Percentiles rank a stretch among this genome's conserved stretches.
phyloP scores from a whole-genome alignment of 148 eudicot genomes.

The Rheum nobile region DNA sequence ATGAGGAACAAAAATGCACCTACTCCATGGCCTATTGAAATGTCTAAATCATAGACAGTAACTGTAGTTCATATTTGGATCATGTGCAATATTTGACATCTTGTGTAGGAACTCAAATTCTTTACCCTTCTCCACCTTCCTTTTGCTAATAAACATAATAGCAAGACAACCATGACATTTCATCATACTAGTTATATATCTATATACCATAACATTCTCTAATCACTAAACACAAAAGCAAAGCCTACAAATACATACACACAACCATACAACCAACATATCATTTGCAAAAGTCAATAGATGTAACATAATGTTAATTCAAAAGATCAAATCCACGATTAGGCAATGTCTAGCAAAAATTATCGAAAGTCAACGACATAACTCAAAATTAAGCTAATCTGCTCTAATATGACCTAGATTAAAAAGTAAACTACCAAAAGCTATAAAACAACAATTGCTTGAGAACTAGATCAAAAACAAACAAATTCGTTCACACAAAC shows the following conservation, averaged over 20 bases:
- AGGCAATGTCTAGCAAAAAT: not conserved
- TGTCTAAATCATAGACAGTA: constrained; percentile 71
- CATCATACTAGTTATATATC: not conserved
- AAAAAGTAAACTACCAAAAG: not conserved
- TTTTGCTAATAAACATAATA: not conserved
- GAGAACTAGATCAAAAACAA: not conserved
- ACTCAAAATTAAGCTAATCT: not conserved
- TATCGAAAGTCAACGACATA: not conserved
- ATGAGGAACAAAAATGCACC: constrained; percentile 75
- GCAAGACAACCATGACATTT: not conserved
- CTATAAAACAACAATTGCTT: not conserved
- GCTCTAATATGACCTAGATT: not conserved
- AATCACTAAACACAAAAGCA: no score
- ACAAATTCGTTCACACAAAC: not conserved
- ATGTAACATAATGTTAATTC: not conserved
- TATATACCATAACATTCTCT: not conserved
- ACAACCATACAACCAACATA: not conserved
- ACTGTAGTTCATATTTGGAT: constrained; percentile 31
- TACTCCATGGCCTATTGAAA: constrained; percentile 72
- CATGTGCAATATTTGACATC: constrained; percentile 17
- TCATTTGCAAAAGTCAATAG: not conserved
- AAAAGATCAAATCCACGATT: not conserved
- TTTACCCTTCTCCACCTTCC: not conserved
- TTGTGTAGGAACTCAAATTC: no score
- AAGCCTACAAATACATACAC: no score